These are phyloP conservation scores for Pseudogymnoascus sp. DNA, from an alignment of 2,329 filamentous ascomycete genomes.

Conservation along the genomic window DNA sequence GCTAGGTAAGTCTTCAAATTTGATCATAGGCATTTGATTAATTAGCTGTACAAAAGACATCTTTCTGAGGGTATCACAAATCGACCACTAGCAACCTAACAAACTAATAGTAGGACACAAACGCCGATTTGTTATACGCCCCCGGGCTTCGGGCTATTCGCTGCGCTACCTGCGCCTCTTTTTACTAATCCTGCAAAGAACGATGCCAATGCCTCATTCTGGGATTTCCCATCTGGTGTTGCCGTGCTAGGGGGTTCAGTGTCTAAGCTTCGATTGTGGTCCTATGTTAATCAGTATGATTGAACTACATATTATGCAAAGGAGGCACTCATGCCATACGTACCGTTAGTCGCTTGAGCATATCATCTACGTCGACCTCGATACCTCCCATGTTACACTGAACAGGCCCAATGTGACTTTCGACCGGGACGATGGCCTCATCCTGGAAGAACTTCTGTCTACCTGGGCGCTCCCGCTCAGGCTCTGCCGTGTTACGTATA, in stretches of 20 bases:
- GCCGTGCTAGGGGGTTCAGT: slow-evolving; percentile 27
- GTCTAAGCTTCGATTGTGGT: slow-evolving; percentile 27
- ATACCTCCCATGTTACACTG: slow-evolving; percentile 99
- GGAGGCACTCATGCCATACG: slow-evolving; percentile 18
- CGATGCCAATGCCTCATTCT: slow-evolving; percentile 51
- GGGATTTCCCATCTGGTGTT: slow-evolving; percentile 38
- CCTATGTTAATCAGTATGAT: slow-evolving; percentile 10
- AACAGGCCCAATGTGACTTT: slow-evolving; percentile 82
- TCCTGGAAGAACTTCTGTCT: slow-evolving; percentile 13
- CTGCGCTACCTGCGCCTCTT: slow-evolving; percentile 33
- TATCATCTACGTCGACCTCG: slow-evolving; percentile 89
- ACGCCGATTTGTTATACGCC: not conserved
- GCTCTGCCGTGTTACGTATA: slow-evolving; percentile 39
- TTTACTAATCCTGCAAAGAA: slow-evolving; percentile 55
- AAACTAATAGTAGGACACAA: not conserved
- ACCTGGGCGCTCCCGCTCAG: not conserved
- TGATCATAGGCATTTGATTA: not conserved
- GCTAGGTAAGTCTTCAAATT: not conserved
- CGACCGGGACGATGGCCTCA: slow-evolving; percentile 31
- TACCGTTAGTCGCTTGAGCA: slow-evolving; percentile 80
- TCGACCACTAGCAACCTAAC: not conserved
- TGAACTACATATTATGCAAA: not conserved
- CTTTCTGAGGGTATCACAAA: not conserved
- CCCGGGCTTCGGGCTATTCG: slow-evolving; percentile 26
- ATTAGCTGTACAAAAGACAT: not conserved